Evolutionary conservation across 305 asterid species (phyloP), one percentile per base, ranked within the genome.

Genomic region (Withania somnifera): DNA sequence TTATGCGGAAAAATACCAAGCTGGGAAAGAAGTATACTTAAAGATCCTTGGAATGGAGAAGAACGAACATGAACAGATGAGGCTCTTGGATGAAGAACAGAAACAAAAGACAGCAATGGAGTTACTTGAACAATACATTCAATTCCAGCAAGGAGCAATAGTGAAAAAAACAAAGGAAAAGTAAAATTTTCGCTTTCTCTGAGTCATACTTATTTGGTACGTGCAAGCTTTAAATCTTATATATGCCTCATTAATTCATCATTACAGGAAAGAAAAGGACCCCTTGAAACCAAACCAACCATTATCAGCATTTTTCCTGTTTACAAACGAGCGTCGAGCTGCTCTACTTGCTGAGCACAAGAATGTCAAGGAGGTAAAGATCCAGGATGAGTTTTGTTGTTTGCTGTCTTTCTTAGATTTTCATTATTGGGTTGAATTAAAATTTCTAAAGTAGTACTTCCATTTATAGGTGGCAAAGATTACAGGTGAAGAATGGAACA

Each of bases 401-500:
- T 0, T 67, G 45, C 30, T 0, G 6, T 19, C 6, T 19, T 38
- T 15, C 24, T 42, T 71, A 0, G 58, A 17, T 8, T 50, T 47
- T 24, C 36, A 9, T 45, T 7, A n/a, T n/a, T n/a, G n/a, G n/a
- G n/a, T n/a, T n/a, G n/a, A n/a, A n/a, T n/a, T n/a, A n/a, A 15
- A 83, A 38, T 88, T 19, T 66, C 7, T 1, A 20, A 17, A 50
- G 6, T 71, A 28, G 66, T 24, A 11, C 42, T 60, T 73, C 69
- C 6, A 4, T 47, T 34, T 6, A 26, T 77, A 92, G 98, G 85
- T 86, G 67, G 97, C 99, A 0, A 95, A 86, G 88, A 84, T 92
- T 40, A 86, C 93, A 0, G 98, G 97, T n/a, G 98, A 94, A 86
- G 96, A 95, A 83, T 94, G 99, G 99, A 94, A 90, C 89, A 92